A percentile compares a stretch with the other conserved stretches of the same genome.
Conservation (phyloP, 495 filamentous ascomycete genomes). For the Bryoglossum gracile region DNA sequence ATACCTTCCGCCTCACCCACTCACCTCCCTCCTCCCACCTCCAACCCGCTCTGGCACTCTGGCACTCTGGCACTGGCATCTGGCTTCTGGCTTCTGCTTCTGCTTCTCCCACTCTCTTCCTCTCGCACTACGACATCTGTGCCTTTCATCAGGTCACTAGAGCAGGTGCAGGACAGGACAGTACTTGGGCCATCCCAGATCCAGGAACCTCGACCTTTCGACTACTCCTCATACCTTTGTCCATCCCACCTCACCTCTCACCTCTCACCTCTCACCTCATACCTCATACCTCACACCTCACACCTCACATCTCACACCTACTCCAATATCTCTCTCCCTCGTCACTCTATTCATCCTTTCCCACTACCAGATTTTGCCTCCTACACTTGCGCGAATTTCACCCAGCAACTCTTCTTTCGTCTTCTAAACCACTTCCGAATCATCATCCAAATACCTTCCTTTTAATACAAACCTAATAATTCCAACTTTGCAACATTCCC, state of each 20-base stretch:
- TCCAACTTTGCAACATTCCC: neutral
- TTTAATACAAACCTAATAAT: slow-evolving; percentile 1
- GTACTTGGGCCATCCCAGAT: neutral
- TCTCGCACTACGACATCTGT: neutral
- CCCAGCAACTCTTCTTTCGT: too few relatives aligned
- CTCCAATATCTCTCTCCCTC: neutral
- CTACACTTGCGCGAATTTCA: too few relatives aligned
- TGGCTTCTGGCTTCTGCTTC: neutral
- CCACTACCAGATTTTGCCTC: too few relatives aligned
- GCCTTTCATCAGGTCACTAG: neutral
- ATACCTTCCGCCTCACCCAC: neutral
- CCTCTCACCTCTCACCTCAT: neutral
- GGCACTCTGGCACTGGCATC: neutral
- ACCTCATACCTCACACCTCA: neutral
- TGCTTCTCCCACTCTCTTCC: neutral
- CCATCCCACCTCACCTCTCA: neutral
- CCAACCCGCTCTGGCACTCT: neutral
- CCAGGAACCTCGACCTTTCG: slow-evolving; percentile 2
- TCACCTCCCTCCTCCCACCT: too few relatives aligned
- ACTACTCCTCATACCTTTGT: neutral
- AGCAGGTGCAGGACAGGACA: neutral
- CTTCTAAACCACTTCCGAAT: too few relatives aligned
- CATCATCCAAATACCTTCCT: neutral
- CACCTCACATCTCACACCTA: neutral
- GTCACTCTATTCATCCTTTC: neutral